Percentiles rank a stretch among this genome's conserved stretches.
Conservation (phyloP, 352 stramenopile species). For the Globisporangium irregulare region DNA sequence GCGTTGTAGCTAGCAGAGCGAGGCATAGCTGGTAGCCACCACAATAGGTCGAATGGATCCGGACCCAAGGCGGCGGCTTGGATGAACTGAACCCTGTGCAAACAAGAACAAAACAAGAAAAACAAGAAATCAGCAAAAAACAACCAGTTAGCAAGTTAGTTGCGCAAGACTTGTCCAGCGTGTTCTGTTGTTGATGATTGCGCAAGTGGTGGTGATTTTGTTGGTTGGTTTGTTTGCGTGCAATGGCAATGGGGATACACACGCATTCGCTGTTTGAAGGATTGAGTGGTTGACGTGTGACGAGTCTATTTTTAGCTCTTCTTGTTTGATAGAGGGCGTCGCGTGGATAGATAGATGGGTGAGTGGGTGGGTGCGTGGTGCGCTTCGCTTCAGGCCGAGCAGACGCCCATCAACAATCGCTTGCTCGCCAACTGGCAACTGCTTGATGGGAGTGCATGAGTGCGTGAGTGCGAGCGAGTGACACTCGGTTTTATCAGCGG, state of each 20-base stretch:
- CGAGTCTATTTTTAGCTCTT: neutral
- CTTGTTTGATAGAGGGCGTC: neutral
- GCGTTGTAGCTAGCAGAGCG: too few species aligned
- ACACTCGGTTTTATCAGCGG: neutral
- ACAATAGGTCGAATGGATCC: neutral
- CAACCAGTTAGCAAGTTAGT: neutral
- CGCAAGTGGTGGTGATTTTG: neutral
- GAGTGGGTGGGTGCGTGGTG: neutral
- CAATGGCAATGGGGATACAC: neutral
- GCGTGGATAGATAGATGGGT: neutral
- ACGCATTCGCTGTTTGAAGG: neutral
- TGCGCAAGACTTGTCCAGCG: neutral
- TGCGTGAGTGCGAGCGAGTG: too few species aligned
- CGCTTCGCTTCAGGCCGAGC: neutral
- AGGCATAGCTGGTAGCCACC: too few species aligned
- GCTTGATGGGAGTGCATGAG: neutral
- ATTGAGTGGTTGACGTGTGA: neutral
- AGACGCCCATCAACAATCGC: neutral
- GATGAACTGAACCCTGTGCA: neutral
- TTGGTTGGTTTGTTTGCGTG: neutral
- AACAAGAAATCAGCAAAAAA: neutral
- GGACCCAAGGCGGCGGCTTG: neutral
- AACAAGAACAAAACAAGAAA: slow-evolving; percentile 1
- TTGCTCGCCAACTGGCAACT: neutral
- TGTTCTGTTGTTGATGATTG: neutral